Conservation (phyloP, 495 filamentous ascomycete species). For the Cudoniella acicularis region DNA sequence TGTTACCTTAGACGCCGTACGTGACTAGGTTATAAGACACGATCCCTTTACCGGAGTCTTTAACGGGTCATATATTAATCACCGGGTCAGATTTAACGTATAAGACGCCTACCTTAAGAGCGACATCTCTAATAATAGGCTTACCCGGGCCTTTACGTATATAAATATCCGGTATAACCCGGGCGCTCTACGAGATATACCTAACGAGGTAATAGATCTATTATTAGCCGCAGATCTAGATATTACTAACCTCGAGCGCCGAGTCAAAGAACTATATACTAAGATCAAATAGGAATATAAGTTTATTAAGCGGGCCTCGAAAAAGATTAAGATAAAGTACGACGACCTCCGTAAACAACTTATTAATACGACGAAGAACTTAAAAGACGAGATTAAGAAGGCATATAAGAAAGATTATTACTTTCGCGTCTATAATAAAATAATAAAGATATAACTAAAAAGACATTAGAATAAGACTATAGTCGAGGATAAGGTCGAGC, state of each 20-base stretch:
- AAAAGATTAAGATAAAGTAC: slow-evolving; percentile 1
- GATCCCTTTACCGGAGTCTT: slow-evolving; percentile 13
- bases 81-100: slow-evolving; percentile 10
- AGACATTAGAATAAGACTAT: slow-evolving; percentile 5
- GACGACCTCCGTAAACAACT: slow-evolving; percentile 1
- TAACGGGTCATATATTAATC: slow-evolving; percentile 9
- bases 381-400: slow-evolving; percentile 9
- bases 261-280: slow-evolving; percentile 9
- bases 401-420: slow-evolving; percentile 21
- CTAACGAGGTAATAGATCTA: slow-evolving; percentile 12
- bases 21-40: slow-evolving; percentile 15
- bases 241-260: slow-evolving; percentile 11
- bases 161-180: slow-evolving; percentile 19
- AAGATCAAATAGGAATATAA: slow-evolving; percentile 12
- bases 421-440: slow-evolving; percentile 19
- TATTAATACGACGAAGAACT: slow-evolving; percentile 3
- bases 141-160: slow-evolving; percentile 22
- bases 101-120: slow-evolving; percentile 22
- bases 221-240: slow-evolving; percentile 10
- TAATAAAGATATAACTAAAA: slow-evolving; percentile 21
- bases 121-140: slow-evolving; percentile 21
- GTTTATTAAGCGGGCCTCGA: slow-evolving; percentile 14
- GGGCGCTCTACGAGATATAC: slow-evolving; percentile 2
- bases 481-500: slow-evolving; percentile 12
- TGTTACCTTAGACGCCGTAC: slow-evolving; percentile 16